Conservation (phyloP, 2,329 filamentous ascomycete species). For the Calonectria ilicicola region DNA sequence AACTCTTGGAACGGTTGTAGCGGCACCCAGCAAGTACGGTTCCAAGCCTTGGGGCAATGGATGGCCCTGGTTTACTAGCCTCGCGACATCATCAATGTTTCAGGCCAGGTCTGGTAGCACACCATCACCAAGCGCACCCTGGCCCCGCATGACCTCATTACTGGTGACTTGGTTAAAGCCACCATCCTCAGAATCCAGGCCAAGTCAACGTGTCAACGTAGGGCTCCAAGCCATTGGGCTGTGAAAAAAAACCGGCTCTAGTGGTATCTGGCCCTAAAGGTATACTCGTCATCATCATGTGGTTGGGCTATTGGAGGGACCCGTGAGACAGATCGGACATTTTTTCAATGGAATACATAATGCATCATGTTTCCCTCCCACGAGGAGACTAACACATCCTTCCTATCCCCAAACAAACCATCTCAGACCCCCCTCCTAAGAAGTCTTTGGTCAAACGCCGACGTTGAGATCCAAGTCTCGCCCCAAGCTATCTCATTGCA, state of each 20-base stretch:
- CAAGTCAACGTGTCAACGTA: conserved; percentile 15
- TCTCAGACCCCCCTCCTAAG: not conserved
- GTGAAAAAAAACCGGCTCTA: conserved; percentile 37
- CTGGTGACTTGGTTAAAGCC: conserved; percentile 15
- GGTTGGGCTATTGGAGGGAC: conserved; percentile 20
- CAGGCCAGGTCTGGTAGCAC: conserved; percentile 28
- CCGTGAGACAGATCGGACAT: conserved; percentile 17
- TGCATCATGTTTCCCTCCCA: conserved; percentile 10
- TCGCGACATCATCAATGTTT: conserved; percentile 39
- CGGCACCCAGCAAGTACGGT: not conserved
- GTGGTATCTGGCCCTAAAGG: not conserved
- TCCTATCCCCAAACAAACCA: not conserved
- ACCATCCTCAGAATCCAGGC: not conserved
- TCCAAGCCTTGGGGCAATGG: not conserved
- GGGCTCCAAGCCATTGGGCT: conserved; percentile 16
- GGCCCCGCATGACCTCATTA: conserved; percentile 42
- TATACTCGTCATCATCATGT: conserved; percentile 39
- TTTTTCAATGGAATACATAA: conserved; percentile 36
- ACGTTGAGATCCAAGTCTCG: not conserved
- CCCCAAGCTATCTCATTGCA: not conserved
- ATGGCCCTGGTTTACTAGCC: conserved; percentile 17
- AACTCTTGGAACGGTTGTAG: conserved; percentile 7
- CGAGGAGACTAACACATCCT: not conserved
- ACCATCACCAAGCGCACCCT: conserved; percentile 24
- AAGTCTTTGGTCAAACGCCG: not conserved